Base-by-base conservation (phyloP, 1,284 basidiomycete genomes). In the Xerocomus amazonicus region DNA sequence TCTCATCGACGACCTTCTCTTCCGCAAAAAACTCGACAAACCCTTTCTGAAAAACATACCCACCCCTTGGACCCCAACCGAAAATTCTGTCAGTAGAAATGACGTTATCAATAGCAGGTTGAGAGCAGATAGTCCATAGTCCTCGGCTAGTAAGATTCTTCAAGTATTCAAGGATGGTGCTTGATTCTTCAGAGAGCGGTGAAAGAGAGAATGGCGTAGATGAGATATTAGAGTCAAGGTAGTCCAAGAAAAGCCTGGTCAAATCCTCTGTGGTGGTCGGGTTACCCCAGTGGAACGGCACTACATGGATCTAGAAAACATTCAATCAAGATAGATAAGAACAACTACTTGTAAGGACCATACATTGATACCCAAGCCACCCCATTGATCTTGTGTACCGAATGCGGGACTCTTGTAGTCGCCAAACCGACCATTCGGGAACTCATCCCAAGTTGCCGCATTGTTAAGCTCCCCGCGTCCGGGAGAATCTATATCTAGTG, bases 341-440 rank as follows among this genome's bases (percentile, higher is more conserved):
- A 53, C 2, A 23, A 27, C 17, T 5, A 23, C 2, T 31, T 31
- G 3, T 31, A 3, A 31, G 5, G 42, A 5, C 59, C 75, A 37
- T 59, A 84, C 85, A 45, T 77, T 73, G 31, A 82, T 70, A 41
- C 72, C 75, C 13, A 76, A 74, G 43, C 80, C 79, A 44, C 84
- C 84, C 87, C 87, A 91, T 7, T 77, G 83, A 56, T 84, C 84
- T 56, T 81, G 80, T 42, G 76, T 83, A 49, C 97, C 97, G 62
- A 90, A 99, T 0, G 96, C 96, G 6, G 96, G 96, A 74, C 90
- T 94, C 64, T 97, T 90, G 59, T 90, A 91, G 68, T 99, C 97
- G 54, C 97, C 97, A 69, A 98, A 99, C n/a, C 96, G 85, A 46
- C 96, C 96, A 64, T 99, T 99, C 4, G 96, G 96, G 68, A 97